Evolutionary conservation across 441 rosid species (phyloP), one percentile per base, ranked within the genome.

Genomic region (Brassica hybrid): DNA sequence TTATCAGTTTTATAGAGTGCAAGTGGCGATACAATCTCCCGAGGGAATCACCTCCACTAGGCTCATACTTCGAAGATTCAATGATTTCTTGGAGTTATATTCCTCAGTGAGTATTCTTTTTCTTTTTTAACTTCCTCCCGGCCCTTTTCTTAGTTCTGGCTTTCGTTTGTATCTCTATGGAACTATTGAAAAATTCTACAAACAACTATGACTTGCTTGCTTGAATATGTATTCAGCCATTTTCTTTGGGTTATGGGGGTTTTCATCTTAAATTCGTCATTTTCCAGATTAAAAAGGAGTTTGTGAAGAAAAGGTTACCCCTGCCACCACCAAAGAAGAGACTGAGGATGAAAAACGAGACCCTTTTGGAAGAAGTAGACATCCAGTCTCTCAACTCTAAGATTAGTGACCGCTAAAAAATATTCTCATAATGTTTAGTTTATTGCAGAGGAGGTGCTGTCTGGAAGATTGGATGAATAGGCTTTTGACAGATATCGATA

Each of bases 401-500:
- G 27, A 36, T 63, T 38, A n/a, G 36, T 67, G 71, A 61, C 21
- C 14, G 67, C 63, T n/a, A 0, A 57, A 74, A 75, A 60, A 73
- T 76, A 78, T 78, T 78, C 93, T 92, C 85, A 87, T 80, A 79
- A 81, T 83, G 78, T 73, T 79, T 85, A 83, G 81, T 80, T 77
- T 72, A 73, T 73, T 87, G 86, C 96, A 94, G 98, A 83, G 99
- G 82, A 92, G 95, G 86, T 85, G 90, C 82, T 84, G 89, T 56
- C 77, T 96, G 78, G 98, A 96, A 85, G 96, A 86, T 83, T 96
- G 97, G 98, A 89, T 96, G 89, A 93, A 90, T 77, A 90, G 84
- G 76, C 86, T 96, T 23, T 82, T 94, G 81, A 88, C 98, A 48
- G 97, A 96, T 83, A 88, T 96, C 54, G 90, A 92, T 54, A 74